Percentiles rank a stretch among this genome's conserved stretches.
Evolutionary conservation across 2,329 filamentous ascomycete genomes (phyloP).

Genomic region (Pyricularia pennisetigena): DNA sequence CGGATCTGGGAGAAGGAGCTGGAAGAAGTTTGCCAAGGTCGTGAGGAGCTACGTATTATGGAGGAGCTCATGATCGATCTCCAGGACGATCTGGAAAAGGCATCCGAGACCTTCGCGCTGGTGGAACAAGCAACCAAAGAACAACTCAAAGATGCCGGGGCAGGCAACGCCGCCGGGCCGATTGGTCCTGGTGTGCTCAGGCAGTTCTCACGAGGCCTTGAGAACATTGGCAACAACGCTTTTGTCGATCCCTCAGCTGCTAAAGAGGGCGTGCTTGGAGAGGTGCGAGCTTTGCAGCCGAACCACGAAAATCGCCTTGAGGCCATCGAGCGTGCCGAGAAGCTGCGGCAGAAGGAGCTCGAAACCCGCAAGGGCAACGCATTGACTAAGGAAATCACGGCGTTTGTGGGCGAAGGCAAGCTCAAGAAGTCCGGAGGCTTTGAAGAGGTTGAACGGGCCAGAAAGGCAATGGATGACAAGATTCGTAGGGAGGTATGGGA

Average conservation of each 20-base stretch:
- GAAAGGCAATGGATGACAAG: slow-evolving; percentile 77
- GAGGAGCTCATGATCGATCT: slow-evolving; percentile 90
- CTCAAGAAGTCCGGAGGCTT: slow-evolving; percentile 94
- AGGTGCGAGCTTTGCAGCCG: slow-evolving; percentile 85
- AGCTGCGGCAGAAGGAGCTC: slow-evolving; percentile 79
- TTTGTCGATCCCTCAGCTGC: slow-evolving; percentile 63
- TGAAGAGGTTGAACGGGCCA: slow-evolving; percentile 81
- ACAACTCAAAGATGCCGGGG: slow-evolving; percentile 70
- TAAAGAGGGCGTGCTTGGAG: slow-evolving; percentile 84
- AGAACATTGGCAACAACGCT: slow-evolving; percentile 35
- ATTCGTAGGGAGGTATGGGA: slow-evolving; percentile 74
- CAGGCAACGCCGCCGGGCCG: slow-evolving; percentile 35
- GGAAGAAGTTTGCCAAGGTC: slow-evolving; percentile 89
- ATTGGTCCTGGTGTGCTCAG: slow-evolving; percentile 33
- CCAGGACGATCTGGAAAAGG: slow-evolving; percentile 91
- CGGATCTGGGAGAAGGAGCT: slow-evolving; percentile 99
- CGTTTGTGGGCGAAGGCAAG: slow-evolving; percentile 81
- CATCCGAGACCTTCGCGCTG: slow-evolving; percentile 82
- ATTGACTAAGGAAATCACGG: slow-evolving; percentile 75
- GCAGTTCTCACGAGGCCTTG: slow-evolving; percentile 46
- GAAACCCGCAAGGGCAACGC: slow-evolving; percentile 63
- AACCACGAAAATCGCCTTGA: slow-evolving; percentile 91
- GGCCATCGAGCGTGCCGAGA: slow-evolving; percentile 95
- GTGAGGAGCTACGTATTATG: slow-evolving; percentile 90
- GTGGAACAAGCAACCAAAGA: slow-evolving; percentile 98